phyloP scores from a whole-genome alignment of 257 asterid genomes.

The Catharanthus roseus region DNA sequence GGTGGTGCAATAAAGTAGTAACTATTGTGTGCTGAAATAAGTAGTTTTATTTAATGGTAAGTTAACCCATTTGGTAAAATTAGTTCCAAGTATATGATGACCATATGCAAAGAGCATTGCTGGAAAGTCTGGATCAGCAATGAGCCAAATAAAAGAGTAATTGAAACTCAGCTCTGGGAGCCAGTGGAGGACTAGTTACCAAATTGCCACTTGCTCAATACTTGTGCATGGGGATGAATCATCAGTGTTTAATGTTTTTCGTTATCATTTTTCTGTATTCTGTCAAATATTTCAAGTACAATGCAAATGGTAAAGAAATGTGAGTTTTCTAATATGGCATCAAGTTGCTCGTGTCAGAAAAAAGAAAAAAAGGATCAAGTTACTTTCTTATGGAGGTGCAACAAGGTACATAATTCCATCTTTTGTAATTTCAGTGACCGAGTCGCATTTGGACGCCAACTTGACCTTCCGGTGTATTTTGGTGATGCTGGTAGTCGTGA shows the following conservation, averaged over 20 bases:
- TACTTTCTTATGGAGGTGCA: neutral
- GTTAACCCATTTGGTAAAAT: neutral
- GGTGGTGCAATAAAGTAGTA: neutral
- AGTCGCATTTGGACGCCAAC: slow-evolving; percentile 92
- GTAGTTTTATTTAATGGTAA: neutral
- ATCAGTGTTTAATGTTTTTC: neutral
- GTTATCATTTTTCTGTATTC: neutral
- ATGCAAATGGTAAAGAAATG: neutral
- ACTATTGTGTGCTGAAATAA: neutral
- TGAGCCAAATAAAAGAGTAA: neutral
- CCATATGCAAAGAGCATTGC: neutral
- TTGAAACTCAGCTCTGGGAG: neutral
- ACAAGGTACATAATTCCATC: slow-evolving; percentile 7
- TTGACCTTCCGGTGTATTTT: slow-evolving; percentile 98
- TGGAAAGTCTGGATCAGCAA: neutral
- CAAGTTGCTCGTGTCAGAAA: too few relatives aligned
- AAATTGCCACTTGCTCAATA: neutral
- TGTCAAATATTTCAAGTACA: neutral
- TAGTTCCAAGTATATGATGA: neutral
- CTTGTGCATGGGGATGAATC: neutral
- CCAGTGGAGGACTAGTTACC: neutral
- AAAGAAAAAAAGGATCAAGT: too few relatives aligned
- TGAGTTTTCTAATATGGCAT: neutral
- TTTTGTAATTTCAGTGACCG: slow-evolving; percentile 64
- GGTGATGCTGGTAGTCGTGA: slow-evolving; percentile 99